Percentiles rank a stretch among this genome's conserved stretches.
phyloP scores from a whole-genome alignment of 129 eudicot species.

The Saussurea involucrata region DNA sequence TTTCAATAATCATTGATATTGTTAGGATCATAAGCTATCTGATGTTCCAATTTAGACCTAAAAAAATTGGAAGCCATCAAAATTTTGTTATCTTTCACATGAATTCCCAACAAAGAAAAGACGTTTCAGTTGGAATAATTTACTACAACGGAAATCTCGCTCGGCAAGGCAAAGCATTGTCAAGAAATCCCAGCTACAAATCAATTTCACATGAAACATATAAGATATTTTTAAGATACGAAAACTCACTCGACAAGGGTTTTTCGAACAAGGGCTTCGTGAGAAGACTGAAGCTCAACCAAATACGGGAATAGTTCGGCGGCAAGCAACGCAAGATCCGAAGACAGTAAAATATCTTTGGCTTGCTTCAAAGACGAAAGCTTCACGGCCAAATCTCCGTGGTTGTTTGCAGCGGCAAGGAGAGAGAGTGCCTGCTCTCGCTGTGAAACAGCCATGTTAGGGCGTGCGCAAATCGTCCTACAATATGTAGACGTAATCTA shows the following conservation, averaged over 20 bases:
- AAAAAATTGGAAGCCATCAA: background rate
- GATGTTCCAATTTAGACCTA: background rate
- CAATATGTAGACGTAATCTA: background rate
- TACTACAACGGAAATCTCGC: background rate
- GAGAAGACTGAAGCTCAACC: slow-evolving; percentile 70
- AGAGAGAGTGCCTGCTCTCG: slow-evolving; percentile 83
- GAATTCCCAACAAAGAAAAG: background rate
- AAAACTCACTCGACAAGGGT: slow-evolving; percentile 70
- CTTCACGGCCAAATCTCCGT: slow-evolving; percentile 95
- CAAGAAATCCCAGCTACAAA: background rate
- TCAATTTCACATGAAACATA: background rate
- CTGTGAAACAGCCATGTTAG: slow-evolving; percentile 47
- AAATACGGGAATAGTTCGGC: slow-evolving; percentile 74
- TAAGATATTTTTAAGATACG: background rate
- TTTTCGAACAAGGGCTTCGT: slow-evolving; percentile 76
- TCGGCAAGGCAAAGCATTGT: background rate
- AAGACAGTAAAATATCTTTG: slow-evolving; percentile 50
- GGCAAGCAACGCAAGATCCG: slow-evolving; percentile 47
- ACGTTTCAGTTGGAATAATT: background rate
- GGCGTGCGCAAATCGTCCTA: background rate
- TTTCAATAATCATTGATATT: background rate
- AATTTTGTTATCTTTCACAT: background rate
- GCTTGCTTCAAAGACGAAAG: slow-evolving; percentile 83
- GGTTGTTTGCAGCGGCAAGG: slow-evolving; percentile 88
- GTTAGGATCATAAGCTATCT: background rate